Base-by-base conservation (phyloP, 2,329 filamentous ascomycete species). In the Pseudogymnoascus sp. region DNA sequence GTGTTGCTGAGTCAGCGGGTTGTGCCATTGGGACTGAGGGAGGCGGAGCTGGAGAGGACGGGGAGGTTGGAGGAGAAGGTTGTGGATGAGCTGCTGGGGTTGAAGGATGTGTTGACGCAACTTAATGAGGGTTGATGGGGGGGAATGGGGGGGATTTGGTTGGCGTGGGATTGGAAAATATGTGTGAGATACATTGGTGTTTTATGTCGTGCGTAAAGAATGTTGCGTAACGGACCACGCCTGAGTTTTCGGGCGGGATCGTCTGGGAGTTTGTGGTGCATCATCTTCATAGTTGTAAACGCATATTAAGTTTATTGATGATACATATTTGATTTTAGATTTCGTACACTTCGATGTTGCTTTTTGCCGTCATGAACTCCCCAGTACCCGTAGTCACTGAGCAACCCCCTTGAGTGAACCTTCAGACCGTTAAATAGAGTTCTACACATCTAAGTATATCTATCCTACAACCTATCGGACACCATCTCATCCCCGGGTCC, bases 11-110 rank as follows among this genome's bases (percentile, higher is more conserved):
- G 86, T 58, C 85, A 90, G 64, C 79, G 88, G 26, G 81, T 96
- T 55, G 77, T 92, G 57, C 84, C 91, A 0, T 78, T 88, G 18
- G 89, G 83, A 26, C 81, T 86, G 67, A 82, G 86, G 63, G 91
- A 96, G 73, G 76, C 81, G 41, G 85, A 85, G 64, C 85, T 81
- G 74, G 69, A 71, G 10, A 77, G 73, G 62, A 71, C 76, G 65
- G 76, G 74, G 61, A 73, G 81, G 67, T 75, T 96, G 58, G 90
- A 95, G 72, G 83, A 87, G 69, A 90, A 86, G 74, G 82, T 94
- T 5, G 77, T 92, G 23, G 77, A 73, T 61, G 85, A 92, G 71
- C 74, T 94, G 67, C 80, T 62, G 33, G 67, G 65, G 5, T 63
- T 70, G 45, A 65, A 67, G 45, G 67, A 69, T 63, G 65, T 70